Conservation (phyloP, 495 filamentous ascomycete species). For the Penicillium cataractarum region DNA sequence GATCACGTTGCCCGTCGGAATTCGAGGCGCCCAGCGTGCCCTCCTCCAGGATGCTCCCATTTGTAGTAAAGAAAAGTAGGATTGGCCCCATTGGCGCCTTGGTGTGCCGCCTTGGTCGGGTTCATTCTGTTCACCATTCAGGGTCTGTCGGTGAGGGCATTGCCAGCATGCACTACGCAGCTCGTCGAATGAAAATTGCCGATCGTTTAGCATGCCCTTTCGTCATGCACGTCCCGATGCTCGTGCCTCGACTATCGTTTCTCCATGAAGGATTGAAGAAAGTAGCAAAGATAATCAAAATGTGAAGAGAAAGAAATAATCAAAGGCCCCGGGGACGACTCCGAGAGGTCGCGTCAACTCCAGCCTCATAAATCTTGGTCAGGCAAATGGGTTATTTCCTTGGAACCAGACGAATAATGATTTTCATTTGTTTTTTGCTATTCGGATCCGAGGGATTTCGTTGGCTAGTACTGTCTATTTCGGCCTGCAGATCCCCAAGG, state of each 20-base stretch:
- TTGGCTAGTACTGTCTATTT: slow-evolving; percentile 24
- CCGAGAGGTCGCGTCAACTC: slow-evolving; percentile 31
- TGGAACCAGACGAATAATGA: slow-evolving; percentile 15
- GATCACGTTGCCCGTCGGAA: slow-evolving; percentile 12
- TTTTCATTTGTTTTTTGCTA: slow-evolving; percentile 6
- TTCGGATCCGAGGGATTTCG: slow-evolving; percentile 13
- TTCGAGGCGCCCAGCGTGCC: slow-evolving; percentile 1
- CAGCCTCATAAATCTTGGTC: slow-evolving; percentile 26
- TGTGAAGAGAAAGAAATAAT: slow-evolving; percentile 6
- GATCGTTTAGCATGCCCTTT: slow-evolving; percentile 39
- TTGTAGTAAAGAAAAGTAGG: not conserved
- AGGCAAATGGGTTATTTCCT: slow-evolving; percentile 13
- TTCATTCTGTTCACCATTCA: slow-evolving; percentile 12
- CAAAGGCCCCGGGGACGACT: slow-evolving; percentile 28
- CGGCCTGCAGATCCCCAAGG: slow-evolving; percentile 37
- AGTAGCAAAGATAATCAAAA: not conserved
- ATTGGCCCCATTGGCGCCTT: slow-evolving; percentile 2
- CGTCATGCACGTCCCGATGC: slow-evolving; percentile 34
- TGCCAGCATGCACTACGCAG: slow-evolving; percentile 32
- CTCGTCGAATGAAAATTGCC: slow-evolving; percentile 32
- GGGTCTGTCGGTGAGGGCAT: slow-evolving; percentile 38
- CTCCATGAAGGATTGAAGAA: slow-evolving; percentile 6
- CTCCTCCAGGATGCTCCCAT: not conserved
- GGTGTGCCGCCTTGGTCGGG: not conserved
- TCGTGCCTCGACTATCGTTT: slow-evolving; percentile 33